Conservation (phyloP, 1,284 basidiomycete species). For the Pseudozyma flocculosa region DNA sequence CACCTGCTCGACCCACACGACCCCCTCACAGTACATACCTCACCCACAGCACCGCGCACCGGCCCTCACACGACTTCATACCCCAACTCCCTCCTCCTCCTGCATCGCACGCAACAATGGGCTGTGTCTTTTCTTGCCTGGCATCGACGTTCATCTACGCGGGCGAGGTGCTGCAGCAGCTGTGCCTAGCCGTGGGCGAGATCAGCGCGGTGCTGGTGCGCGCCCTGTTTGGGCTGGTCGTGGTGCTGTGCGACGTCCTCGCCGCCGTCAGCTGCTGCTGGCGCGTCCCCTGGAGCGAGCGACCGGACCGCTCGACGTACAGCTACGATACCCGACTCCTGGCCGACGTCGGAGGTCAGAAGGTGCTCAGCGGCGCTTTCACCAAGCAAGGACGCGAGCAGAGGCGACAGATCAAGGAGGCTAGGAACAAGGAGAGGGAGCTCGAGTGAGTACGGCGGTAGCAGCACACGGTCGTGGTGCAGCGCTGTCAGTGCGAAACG, state of each 20-base stretch:
- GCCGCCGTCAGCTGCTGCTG: conserved; percentile 47
- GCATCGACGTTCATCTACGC: conserved; percentile 34
- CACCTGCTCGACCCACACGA: no score
- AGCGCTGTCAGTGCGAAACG: neutral
- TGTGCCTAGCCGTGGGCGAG: conserved; percentile 39
- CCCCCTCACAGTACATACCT: no score
- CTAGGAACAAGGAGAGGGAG: conserved; percentile 41
- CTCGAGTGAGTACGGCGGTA: conserved; percentile 25
- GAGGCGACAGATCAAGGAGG: conserved; percentile 37
- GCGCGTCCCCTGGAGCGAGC: conserved; percentile 37
- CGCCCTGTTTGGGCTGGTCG: conserved; percentile 34
- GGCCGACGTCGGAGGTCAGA: conserved; percentile 18
- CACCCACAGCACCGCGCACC: no score
- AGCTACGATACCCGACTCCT: conserved; percentile 11
- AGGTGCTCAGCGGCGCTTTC: conserved; percentile 22
- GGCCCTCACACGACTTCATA: no score
- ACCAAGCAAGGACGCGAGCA: conserved; percentile 22
- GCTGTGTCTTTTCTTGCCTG: conserved; percentile 38
- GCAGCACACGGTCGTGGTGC: neutral
- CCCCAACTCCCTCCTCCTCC: neutral
- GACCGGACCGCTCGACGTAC: conserved; percentile 33
- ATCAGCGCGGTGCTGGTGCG: conserved; percentile 36
- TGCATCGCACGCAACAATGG: conserved; percentile 38
- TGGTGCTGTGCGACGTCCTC: conserved; percentile 45
- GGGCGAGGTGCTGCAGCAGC: conserved; percentile 38